phyloP scores from a whole-genome alignment of 140 eudicot species.

The Ambrosia hybrid region DNA sequence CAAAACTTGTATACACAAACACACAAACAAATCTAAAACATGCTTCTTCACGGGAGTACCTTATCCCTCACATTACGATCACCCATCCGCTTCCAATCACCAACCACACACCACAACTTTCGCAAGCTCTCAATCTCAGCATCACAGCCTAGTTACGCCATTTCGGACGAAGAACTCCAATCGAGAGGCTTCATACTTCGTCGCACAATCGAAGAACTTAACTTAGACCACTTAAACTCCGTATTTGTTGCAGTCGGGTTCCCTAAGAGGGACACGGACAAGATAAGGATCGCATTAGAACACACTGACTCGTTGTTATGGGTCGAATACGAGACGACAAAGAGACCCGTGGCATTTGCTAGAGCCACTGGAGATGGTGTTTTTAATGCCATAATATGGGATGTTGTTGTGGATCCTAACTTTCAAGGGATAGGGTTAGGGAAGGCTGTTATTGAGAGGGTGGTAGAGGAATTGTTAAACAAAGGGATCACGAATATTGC shows the following conservation, averaged over 20 bases:
- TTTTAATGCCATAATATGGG: slow-evolving; percentile 94
- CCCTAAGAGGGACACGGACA: slow-evolving; percentile 83
- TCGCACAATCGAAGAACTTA: slow-evolving; percentile 49
- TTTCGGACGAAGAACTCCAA: slow-evolving; percentile 65
- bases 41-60: slow-evolving; percentile 55
- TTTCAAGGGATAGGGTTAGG: slow-evolving; percentile 92
- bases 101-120: slow-evolving; percentile 15
- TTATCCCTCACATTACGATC: slow-evolving; percentile 46
- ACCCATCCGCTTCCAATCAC: slow-evolving; percentile 27
- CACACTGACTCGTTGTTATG: slow-evolving; percentile 78
- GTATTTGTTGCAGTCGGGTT: slow-evolving; percentile 91
- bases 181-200: slow-evolving; percentile 76
- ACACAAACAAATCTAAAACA: slow-evolving; percentile 26
- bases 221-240: slow-evolving; percentile 82
- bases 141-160: slow-evolving; percentile 36
- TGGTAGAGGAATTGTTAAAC: slow-evolving; percentile 55
- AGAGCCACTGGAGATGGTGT: slow-evolving; percentile 98
- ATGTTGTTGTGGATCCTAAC: slow-evolving; percentile 93
- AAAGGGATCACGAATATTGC: slow-evolving; percentile 89
- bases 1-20: slow-evolving; percentile 19
- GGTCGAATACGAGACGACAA: slow-evolving; percentile 81
- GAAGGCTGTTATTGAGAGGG: slow-evolving; percentile 88
- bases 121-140: slow-evolving; percentile 33
- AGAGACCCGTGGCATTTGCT: slow-evolving; percentile 87
- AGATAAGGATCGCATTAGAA: slow-evolving; percentile 69